Evolutionary conservation across 2,329 filamentous ascomycete species (phyloP), one percentile per base, ranked within the genome.

Genomic region (Trichophyton mentagrophytes): DNA sequence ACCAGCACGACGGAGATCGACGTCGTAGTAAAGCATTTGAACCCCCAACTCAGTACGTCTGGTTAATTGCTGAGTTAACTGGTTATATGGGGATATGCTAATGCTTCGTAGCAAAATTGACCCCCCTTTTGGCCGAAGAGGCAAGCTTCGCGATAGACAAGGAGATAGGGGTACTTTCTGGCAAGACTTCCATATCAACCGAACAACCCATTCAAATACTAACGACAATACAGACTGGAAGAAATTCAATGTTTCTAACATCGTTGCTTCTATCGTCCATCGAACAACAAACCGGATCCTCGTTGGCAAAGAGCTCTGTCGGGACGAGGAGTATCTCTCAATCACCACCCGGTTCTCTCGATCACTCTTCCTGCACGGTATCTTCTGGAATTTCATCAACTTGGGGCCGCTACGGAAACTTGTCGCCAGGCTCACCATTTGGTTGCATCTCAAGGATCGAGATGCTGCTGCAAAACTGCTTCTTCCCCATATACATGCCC

Each of bases 401-500:
- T 17, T 47, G 20, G 44, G 44, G 22, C 44, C 44, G 20, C 44
- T 47, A 17, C 44, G 44, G n/a, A 47, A 47, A 22, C 56, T 71
- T 3, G 13, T 58, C 2, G 38, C 30, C 5, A n/a, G 22, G 3
- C 38, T 40, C 5, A 38, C 33, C 3, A 40, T 40, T 8, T 40
- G n/a, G 15, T n/a, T 42, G 15, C 56, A 44, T 40, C 60, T 73
- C 5, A 65, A 62, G 1, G 44, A 47, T 9, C 44, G 44, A 3
- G 44, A 47, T 47, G 44, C 44, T 9, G 69, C 67, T 53, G 69
- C 70, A 3, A 69, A 70, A 42, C 61, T 68, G 30, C 65, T 76
- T 6, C 69, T 77, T 58, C 57, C 66, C 2, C 71, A 72, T 0
- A 70, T 71, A 46, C 67, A 76, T 22, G 55, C 68, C 1, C 64